Percentiles rank a stretch among this genome's conserved stretches.
Conservation (phyloP, 2,329 filamentous ascomycete species). For the Pseudogymnoascus sp. region DNA sequence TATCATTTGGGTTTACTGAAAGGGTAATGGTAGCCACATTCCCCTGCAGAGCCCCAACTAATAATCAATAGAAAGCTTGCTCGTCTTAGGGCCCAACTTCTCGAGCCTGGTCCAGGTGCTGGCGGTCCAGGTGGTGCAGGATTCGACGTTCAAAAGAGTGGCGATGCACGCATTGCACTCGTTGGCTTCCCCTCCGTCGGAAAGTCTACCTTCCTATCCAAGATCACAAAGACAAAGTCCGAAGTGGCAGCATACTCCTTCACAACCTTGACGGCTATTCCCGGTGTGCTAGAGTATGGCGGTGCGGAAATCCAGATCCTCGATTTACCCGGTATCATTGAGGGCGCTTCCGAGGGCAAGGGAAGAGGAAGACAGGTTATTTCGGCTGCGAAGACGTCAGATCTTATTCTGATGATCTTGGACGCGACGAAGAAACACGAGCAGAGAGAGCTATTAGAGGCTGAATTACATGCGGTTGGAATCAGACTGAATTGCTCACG, state of each 20-base stretch:
- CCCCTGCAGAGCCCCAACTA: background rate
- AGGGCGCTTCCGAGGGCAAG: slow-evolving; percentile 92
- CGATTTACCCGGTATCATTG: slow-evolving; percentile 96
- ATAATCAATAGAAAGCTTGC: slow-evolving; percentile 69
- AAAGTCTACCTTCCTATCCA: slow-evolving; percentile 97
- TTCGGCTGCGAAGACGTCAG: slow-evolving; percentile 94
- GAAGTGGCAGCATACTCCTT: slow-evolving; percentile 95
- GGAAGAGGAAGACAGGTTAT: slow-evolving; percentile 94
- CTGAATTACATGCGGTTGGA: slow-evolving; percentile 87
- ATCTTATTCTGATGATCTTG: slow-evolving; percentile 91
- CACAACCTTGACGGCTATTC: slow-evolving; percentile 94
- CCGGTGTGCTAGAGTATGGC: slow-evolving; percentile 93
- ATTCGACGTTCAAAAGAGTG: slow-evolving; percentile 91
- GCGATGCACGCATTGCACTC: slow-evolving; percentile 90
- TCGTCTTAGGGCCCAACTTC: slow-evolving; percentile 82
- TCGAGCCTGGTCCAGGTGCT: slow-evolving; percentile 76
- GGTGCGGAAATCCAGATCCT: slow-evolving; percentile 97
- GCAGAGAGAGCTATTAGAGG: slow-evolving; percentile 80
- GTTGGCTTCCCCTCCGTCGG: slow-evolving; percentile 98
- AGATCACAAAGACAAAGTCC: slow-evolving; percentile 95
- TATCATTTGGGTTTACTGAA: slow-evolving; percentile 97
- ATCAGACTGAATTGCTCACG: slow-evolving; percentile 87
- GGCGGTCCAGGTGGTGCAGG: slow-evolving; percentile 72
- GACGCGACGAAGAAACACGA: slow-evolving; percentile 96
- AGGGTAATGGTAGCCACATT: slow-evolving; percentile 54